A percentile compares a stretch with the other conserved stretches of the same genome.
Conservation (phyloP, 768 basidiomycete genomes). For the Mycena albidolilacea region DNA sequence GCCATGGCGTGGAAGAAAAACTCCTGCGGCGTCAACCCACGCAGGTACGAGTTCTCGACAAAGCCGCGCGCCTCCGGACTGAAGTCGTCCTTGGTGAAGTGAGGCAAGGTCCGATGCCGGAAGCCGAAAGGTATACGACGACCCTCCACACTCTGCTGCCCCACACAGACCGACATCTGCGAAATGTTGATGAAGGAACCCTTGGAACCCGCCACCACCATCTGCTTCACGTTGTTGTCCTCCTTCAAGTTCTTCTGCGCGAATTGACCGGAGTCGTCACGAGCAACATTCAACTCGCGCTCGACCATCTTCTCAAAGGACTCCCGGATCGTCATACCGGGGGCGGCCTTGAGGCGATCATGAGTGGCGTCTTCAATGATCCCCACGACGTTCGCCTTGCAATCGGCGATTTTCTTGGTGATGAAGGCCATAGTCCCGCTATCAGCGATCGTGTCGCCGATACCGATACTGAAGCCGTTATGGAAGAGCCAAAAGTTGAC, state of each 20-base stretch:
- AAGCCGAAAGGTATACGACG: constrained; percentile 99
- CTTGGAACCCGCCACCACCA: constrained; percentile 99
- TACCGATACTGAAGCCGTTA: constrained; percentile 98
- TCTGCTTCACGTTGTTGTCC: constrained; percentile 99
- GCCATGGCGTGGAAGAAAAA: constrained; percentile 99
- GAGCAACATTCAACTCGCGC: constrained; percentile 92
- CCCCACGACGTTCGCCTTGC: constrained; percentile 83
- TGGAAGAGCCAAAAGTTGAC: constrained; percentile 99
- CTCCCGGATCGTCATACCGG: constrained; percentile 99
- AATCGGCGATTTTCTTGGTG: constrained; percentile 83
- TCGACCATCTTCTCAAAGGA: constrained; percentile 96
- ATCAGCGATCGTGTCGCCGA: constrained; percentile 98
- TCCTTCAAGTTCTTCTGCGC: constrained; percentile 98
- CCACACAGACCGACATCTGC: constrained; percentile 99
- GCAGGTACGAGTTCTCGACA: constrained; percentile 98
- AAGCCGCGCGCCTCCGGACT: constrained; percentile 98
- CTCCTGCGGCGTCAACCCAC: constrained; percentile 96
- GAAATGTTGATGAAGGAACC: constrained; percentile 99
- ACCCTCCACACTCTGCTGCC: constrained; percentile 98
- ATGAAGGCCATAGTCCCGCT: constrained; percentile 89
- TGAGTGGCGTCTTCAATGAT: constrained; percentile 89
- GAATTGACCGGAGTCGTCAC: constrained; percentile 95
- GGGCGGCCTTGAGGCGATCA: constrained; percentile 89
- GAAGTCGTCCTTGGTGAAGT: constrained; percentile 99
- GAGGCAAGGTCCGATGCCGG: constrained; percentile 95